Base-by-base conservation (phyloP, 495 filamentous ascomycete genomes). In the Aspergillus taichungensis region DNA sequence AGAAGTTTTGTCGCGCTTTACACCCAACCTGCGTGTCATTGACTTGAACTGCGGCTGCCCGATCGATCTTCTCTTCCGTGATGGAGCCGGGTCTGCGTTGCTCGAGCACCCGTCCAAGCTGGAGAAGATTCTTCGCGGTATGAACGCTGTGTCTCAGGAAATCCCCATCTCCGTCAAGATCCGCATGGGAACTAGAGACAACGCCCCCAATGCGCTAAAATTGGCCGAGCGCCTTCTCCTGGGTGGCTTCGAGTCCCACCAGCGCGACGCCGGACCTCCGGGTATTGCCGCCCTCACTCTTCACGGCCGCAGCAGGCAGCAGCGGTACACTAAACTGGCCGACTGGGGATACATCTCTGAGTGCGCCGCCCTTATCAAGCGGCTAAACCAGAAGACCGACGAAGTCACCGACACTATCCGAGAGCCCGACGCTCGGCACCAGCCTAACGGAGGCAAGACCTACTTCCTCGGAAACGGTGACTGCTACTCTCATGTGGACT, bases 391-490 rank as follows among this genome's bases (percentile, higher is more conserved):
- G 35, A 75, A 81, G 57, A 76, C 67, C 10, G 75, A 81, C 48
- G 62, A 61, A 0, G 50, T 83, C 8, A 71, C 76, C 3, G 92
- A 98, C 59, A 98, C 94, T 3, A 72, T 82, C 34, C 67, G 69
- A 9, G 87, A 87, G 53, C 72, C 85, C 0, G 92, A 98, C 50
- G 75, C 71, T 32, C 72, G 79, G 42, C 76, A 70, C 30, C 61
- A 72, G 47, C 78, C 84, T 9, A 77, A 80, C 29, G 77, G 74
- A 1, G 73, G 74, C 37, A 77, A 75, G 49, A 75, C 89, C 28
- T 97, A 85, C 66, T 96, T 98, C 69, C 67, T 97, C 38, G 92
- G 94, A 50, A 98, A 98, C 59, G 92, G 92, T 35, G 92, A 98
- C 63, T 89, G 87, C 66, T 95, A 85, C 64, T 95, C 90, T 3